Evolutionary conservation across 1,284 basidiomycete species (phyloP).

Genomic region (Marasmius fiardii): DNA sequence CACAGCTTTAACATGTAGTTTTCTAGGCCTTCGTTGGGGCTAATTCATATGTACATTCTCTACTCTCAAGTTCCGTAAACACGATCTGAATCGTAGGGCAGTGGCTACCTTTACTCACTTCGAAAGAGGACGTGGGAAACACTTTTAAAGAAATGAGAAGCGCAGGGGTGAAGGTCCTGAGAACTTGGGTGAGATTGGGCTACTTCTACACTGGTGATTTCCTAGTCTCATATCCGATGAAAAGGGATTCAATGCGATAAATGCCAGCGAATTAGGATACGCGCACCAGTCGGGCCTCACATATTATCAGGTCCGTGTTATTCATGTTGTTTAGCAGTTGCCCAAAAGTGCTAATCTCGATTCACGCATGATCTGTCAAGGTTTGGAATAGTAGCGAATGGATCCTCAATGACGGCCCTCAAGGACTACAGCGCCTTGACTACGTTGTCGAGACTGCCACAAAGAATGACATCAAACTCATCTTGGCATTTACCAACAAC

Average conservation of each 20-base stretch:
- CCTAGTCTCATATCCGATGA: neutral
- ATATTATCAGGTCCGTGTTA: slow-evolving; percentile 43
- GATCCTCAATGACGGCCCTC: slow-evolving; percentile 45
- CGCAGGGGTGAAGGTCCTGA: slow-evolving; percentile 35
- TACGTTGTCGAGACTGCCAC: slow-evolving; percentile 45
- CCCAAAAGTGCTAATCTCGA: neutral
- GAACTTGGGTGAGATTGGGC: slow-evolving; percentile 40
- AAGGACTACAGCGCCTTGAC: slow-evolving; percentile 53
- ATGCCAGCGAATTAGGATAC: slow-evolving; percentile 38
- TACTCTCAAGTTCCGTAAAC: neutral
- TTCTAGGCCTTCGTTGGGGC: slow-evolving; percentile 35
- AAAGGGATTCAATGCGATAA: slow-evolving; percentile 50
- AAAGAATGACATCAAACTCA: slow-evolving; percentile 49
- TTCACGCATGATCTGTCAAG: slow-evolving; percentile 19
- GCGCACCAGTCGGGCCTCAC: slow-evolving; percentile 42
- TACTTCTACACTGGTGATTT: no score
- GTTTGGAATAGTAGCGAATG: slow-evolving; percentile 49
- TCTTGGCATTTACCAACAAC: slow-evolving; percentile 54
- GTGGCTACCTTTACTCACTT: slow-evolving; percentile 40
- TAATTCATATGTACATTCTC: slow-evolving; percentile 32
- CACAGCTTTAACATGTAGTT: neutral
- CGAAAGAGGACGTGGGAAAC: slow-evolving; percentile 31
- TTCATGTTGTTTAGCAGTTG: neutral
- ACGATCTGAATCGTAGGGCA: slow-evolving; percentile 9
- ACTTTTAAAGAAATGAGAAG: slow-evolving; percentile 33